Evolutionary conservation across 768 basidiomycete species (phyloP).

Genomic region (Strobilomyces echinocephalus): DNA sequence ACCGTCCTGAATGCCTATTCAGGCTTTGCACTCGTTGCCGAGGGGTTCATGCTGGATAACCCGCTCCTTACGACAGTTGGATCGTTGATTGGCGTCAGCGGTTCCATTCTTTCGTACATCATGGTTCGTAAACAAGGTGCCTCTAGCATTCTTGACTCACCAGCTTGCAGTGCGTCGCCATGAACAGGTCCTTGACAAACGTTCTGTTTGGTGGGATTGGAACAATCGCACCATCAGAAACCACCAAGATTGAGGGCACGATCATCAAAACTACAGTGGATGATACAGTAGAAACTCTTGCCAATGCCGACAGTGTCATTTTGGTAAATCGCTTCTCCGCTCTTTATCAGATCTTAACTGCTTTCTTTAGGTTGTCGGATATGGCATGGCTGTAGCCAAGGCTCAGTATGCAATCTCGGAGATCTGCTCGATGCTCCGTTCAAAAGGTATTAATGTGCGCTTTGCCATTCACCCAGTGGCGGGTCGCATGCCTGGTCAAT

Average conservation of each 20-base stretch:
- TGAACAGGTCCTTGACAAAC: slow-evolving; percentile 84
- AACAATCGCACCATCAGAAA: slow-evolving; percentile 48
- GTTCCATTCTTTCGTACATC: slow-evolving; percentile 87
- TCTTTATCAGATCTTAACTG: slow-evolving; percentile 2
- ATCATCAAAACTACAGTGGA: slow-evolving; percentile 77
- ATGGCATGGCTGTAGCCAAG: slow-evolving; percentile 91
- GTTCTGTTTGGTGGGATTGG: slow-evolving; percentile 86
- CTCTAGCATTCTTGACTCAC: slow-evolving; percentile 2
- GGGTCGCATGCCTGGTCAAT: slow-evolving; percentile 91
- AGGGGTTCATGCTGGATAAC: slow-evolving; percentile 91
- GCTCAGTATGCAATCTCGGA: slow-evolving; percentile 79
- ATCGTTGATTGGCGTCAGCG: slow-evolving; percentile 84
- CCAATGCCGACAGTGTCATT: slow-evolving; percentile 80
- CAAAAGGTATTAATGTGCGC: slow-evolving; percentile 74
- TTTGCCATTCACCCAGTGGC: slow-evolving; percentile 90
- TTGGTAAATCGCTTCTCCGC: slow-evolving; percentile 39
- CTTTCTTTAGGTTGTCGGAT: slow-evolving; percentile 61
- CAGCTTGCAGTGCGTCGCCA: slow-evolving; percentile 69
- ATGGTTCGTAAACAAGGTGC: slow-evolving; percentile 52
- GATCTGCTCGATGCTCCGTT: slow-evolving; percentile 65
- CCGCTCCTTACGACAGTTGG: slow-evolving; percentile 79
- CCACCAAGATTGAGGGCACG: slow-evolving; percentile 76
- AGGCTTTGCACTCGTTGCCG: slow-evolving; percentile 86
- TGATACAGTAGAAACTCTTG: slow-evolving; percentile 72
- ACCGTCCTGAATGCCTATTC: slow-evolving; percentile 89